A percentile compares a stretch with the other conserved stretches of the same genome.
phyloP scores from a whole-genome alignment of 1,139 yeast species.

The Nakaseomyces nivariensis region DNA sequence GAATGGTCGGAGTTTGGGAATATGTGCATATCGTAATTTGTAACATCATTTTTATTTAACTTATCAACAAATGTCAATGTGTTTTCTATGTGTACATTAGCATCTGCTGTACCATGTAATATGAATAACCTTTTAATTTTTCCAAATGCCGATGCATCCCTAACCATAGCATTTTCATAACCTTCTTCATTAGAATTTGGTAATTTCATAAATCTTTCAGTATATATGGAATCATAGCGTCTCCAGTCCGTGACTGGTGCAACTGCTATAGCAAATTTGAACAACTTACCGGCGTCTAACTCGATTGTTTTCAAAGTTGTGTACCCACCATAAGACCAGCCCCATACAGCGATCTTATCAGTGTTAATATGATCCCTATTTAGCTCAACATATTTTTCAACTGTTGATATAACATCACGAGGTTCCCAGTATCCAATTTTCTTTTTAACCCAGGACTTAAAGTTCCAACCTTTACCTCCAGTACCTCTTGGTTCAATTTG shows the following conservation, averaged over 20 bases:
- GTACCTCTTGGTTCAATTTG: conserved; percentile 94
- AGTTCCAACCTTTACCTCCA: conserved; percentile 77
- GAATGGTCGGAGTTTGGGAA: conserved; percentile 93
- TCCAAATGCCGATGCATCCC: conserved; percentile 41
- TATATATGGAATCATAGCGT: conserved; percentile 70
- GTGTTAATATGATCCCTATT: conserved; percentile 47
- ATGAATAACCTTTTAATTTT: conserved; percentile 52
- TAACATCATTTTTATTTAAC: conserved; percentile 50
- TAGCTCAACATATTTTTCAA: conserved; percentile 47
- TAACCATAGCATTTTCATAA: conserved; percentile 38
- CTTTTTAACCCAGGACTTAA: conserved; percentile 55
- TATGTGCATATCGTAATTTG: conserved; percentile 80
- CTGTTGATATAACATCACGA: conserved; percentile 61
- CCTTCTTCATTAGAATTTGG: conserved; percentile 50
- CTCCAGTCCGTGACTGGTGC: conserved; percentile 86
- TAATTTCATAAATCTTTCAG: conserved; percentile 80
- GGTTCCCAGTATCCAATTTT: conserved; percentile 84
- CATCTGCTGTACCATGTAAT: conserved; percentile 97
- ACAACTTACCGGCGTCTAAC: conserved; percentile 53
- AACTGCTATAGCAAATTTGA: conserved; percentile 75
- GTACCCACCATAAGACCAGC: conserved; percentile 91
- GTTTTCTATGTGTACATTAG: conserved; percentile 89
- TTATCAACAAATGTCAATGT: conserved; percentile 66
- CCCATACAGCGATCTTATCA: conserved; percentile 78
- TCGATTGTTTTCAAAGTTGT: conserved; percentile 70